Conservation (phyloP, 148 eudicot species). For the Selenicereus undatus region DNA sequence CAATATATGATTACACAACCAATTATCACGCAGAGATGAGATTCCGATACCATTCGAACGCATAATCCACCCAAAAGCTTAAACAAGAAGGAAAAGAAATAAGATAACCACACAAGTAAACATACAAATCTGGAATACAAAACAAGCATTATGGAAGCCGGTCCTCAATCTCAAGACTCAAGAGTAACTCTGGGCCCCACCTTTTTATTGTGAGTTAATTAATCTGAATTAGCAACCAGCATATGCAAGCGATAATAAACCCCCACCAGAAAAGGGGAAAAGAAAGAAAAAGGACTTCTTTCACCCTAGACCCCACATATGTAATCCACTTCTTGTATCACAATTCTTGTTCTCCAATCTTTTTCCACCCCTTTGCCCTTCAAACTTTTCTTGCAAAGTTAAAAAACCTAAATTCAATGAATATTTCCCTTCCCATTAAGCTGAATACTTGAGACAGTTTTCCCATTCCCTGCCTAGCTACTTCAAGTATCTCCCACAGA, state of each 20-base stretch:
- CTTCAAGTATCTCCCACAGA: constrained; percentile 12
- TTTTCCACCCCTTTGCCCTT: not conserved
- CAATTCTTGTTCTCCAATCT: not conserved
- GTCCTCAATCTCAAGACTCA: constrained; percentile 8
- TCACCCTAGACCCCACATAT: constrained; percentile 16
- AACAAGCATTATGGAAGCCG: constrained; percentile 14
- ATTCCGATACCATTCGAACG: constrained; percentile 8
- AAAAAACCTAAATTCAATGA: not conserved
- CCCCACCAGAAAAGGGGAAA: not conserved
- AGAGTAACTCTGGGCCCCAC: not conserved
- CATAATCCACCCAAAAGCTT: constrained; percentile 18
- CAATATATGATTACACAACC: constrained; percentile 13
- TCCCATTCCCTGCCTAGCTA: not conserved
- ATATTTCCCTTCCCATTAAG: constrained; percentile 5
- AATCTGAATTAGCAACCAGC: not conserved
- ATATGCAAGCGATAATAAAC: not conserved
- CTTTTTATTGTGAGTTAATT: constrained; percentile 4
- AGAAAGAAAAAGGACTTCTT: constrained; percentile 13
- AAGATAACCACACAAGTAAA: constrained; percentile 5
- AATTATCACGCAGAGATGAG: constrained; percentile 12
- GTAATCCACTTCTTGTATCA: constrained; percentile 16
- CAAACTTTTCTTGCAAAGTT: constrained; percentile 16
- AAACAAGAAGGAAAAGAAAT: constrained; percentile 4
- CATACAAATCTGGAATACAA: constrained; percentile 9
- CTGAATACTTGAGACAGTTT: not conserved